phyloP scores from a whole-genome alignment of 768 basidiomycete species.

The Porphyrellus cyaneotinctus region DNA sequence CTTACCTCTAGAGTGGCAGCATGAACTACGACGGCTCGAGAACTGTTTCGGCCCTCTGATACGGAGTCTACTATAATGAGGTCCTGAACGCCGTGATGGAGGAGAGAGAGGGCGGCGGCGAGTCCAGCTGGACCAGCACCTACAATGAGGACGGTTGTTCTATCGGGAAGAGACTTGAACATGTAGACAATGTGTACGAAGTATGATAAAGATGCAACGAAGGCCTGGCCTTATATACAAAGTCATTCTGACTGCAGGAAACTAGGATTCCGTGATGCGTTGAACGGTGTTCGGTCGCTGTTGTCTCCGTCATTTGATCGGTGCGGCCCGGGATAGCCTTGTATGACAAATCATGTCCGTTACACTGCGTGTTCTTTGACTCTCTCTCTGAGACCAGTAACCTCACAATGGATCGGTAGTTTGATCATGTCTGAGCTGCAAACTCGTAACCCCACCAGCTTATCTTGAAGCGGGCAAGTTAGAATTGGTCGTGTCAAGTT shows the following conservation, averaged over 20 bases:
- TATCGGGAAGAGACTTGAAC: slow-evolving; percentile 29
- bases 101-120: slow-evolving; percentile 42
- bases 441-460: no score
- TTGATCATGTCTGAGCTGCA: no score
- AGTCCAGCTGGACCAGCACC: slow-evolving; percentile 51
- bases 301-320: no score
- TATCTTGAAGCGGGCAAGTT: no score
- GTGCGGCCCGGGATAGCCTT: no score
- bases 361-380: no score
- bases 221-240: not conserved
- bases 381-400: no score
- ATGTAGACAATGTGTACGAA: not conserved
- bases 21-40: slow-evolving; percentile 46
- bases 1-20: slow-evolving; percentile 50
- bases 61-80: slow-evolving; percentile 43
- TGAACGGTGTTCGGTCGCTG: no score
- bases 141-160: slow-evolving; percentile 45
- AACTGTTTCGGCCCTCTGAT: slow-evolving; percentile 31
- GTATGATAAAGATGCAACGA: not conserved
- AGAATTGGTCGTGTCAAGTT: no score
- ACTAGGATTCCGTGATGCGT: no score
- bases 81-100: slow-evolving; percentile 37
- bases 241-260: not conserved
- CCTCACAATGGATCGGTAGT: no score
- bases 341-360: no score